Base-by-base conservation (phyloP, 495 filamentous ascomycete species). In the Cladorrhinum samala region DNA sequence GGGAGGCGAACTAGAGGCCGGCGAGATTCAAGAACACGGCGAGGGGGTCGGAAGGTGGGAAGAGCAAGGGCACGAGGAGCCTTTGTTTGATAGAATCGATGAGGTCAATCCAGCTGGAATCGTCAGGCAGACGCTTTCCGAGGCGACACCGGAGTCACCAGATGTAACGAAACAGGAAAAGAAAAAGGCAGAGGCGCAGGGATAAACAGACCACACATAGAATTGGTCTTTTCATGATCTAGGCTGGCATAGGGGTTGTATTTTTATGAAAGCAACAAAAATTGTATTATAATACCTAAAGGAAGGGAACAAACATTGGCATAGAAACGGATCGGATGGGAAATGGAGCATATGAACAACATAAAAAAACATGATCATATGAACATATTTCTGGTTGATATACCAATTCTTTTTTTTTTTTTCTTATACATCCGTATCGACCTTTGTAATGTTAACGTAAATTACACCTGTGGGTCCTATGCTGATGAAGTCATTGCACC, bases 41-140 rank as follows among this genome's bases (percentile, higher is more conserved):
- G 70, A 68, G 56, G 56, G 65, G 7, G 16, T 55, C 42, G 66
- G 58, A 0, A 43, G 58, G 19, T 65, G 63, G 63, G 46, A 56
- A 14, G 54, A 66, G 38, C 67, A 63, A 45, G 67, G 61, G 9
- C 59, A 68, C 20, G 62, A 67, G 55, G 66, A 70, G 44, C 62
- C 64, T 13, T 33, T 68, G 38, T 55, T 55, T 40, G 51, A 55
- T 13, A 20, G 33, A 4, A 40, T 33, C 8, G 57, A 27, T 36
- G 50, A 36, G 11, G 11, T 33, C 6, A 33, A 33, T 5, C 6
- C 27, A 6, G 27, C 27, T 5, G 11, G 11, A 11, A 33, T 33
- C 11, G 27, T 33, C 27, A 33, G 11, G 27, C 6, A 5, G 6
- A 33, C 27, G 27, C 27, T 33, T n/a, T n/a, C n/a, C n/a, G n/a